Evolutionary conservation across 768 basidiomycete species (phyloP), one percentile per base, ranked within the genome.

Genomic region (Amanita subjunquillea): DNA sequence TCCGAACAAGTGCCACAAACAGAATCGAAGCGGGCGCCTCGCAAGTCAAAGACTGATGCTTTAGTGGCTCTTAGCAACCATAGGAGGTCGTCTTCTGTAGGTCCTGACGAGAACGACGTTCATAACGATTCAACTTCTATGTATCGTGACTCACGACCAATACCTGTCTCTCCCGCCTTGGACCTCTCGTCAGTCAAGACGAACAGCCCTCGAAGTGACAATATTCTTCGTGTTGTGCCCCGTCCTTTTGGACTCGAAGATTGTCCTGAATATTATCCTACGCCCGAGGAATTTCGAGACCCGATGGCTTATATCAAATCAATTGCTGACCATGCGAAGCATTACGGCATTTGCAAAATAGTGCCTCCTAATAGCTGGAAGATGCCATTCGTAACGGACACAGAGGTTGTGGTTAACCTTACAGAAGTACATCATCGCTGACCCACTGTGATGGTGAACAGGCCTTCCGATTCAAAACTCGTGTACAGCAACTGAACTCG

Each of bases 391-490:
- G 85, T 91, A 9, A 89, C 94, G 42, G 85, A 97, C 64, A 91
- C 91, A 15, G 90, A 93, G 80, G 94, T 59, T 56, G 83, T 73
- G 41, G 54, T 50, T 44, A 48, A 54, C 62, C 43, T 25, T 44
- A 38, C 50, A 37, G 38, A 56, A 38, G 54, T 51, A 7, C 20
- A 41, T 47, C 59, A 71, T 77, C 65, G 73, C 42, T 80, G 74
- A 67, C 6, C 80, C 46, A 58, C 25, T 9, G 63, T 53, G 51
- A 48, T 57, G 55, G 38, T 56, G 50, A 59, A 42, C 55, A 91
- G 93, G 76, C 76, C 54, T 97, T 96, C 71, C 87, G 91, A 46
- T 99, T 99, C 72, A 91, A 90, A 69, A 99, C 95, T 48, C 84
- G 96, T 48, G 70, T 98, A 40, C 93, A 96, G 67, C 83, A 89